Evolutionary conservation across 768 basidiomycete species (phyloP).

Genomic region (Trichaptum fuscoviolaceum): DNA sequence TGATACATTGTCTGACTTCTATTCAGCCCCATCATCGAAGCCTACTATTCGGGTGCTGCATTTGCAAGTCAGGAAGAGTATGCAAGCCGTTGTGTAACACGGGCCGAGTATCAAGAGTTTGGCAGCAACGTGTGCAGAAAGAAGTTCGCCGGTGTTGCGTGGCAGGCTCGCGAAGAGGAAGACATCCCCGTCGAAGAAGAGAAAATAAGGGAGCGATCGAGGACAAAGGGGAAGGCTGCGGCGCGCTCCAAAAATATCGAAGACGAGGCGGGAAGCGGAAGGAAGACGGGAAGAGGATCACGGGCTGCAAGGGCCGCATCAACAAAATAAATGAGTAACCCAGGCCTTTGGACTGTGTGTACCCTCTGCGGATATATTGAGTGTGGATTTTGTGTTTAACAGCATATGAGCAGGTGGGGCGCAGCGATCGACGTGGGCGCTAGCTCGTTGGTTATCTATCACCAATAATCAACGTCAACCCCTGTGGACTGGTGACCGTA

Average conservation of each 20-base stretch:
- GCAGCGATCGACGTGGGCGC: background rate
- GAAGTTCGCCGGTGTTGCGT: constrained; percentile 66
- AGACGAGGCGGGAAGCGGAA: background rate
- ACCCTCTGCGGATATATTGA: background rate
- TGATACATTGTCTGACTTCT: background rate
- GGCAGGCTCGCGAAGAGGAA: constrained; percentile 11
- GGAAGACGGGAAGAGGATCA: constrained; percentile 3
- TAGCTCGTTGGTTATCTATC: background rate
- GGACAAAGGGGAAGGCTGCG: constrained; percentile 1
- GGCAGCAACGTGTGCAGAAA: constrained; percentile 72
- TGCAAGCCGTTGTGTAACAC: constrained; percentile 52
- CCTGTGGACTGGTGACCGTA: background rate
- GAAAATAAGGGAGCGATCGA: background rate
- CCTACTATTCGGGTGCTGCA: constrained; percentile 53
- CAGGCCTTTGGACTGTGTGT: background rate
- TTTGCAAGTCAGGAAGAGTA: constrained; percentile 54
- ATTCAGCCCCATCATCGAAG: constrained; percentile 61
- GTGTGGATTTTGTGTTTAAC: background rate
- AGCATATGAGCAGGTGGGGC: background rate
- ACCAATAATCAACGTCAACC: background rate
- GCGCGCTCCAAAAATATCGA: constrained; percentile 3
- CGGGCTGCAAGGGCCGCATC: constrained; percentile 1
- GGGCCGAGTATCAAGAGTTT: constrained; percentile 80
- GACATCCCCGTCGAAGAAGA: background rate
- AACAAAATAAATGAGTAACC: constrained; percentile 1